A percentile compares a stretch with the other conserved stretches of the same genome.
These are phyloP conservation scores for Penicillium riverlandense DNA, from an alignment of 495 filamentous ascomycete genomes.

Conservation along the genomic window DNA sequence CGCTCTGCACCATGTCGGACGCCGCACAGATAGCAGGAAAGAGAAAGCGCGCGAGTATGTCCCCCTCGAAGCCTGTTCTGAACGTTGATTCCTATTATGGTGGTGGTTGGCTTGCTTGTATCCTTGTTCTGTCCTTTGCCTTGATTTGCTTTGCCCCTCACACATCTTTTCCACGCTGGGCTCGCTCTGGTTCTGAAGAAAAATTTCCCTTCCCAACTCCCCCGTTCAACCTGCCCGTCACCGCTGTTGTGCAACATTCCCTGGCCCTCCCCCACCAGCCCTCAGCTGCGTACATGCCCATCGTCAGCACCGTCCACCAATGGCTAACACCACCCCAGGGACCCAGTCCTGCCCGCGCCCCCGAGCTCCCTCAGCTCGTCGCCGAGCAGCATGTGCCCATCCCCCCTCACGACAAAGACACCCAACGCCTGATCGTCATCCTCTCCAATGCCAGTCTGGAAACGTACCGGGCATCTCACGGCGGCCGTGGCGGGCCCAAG, in stretches of 20 bases:
- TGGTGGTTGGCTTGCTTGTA: no score
- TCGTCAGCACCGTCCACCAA: no score
- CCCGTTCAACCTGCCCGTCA: neutral
- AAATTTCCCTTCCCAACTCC: no score
- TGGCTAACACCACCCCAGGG: conserved; percentile 30
- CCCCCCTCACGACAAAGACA: conserved; percentile 75
- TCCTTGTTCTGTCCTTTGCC: no score
- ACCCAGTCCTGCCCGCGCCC: conserved; percentile 94
- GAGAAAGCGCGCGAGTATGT: conserved; percentile 45
- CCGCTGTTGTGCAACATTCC: neutral
- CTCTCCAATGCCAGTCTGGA: conserved; percentile 96
- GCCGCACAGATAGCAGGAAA: conserved; percentile 36
- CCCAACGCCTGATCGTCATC: conserved; percentile 86
- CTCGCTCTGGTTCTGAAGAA: no score
- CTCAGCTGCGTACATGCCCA: no score
- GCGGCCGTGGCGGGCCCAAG: conserved; percentile 57
- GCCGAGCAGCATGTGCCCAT: conserved; percentile 90
- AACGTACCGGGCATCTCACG: conserved; percentile 82
- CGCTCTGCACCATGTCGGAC: conserved; percentile 25
- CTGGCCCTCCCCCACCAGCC: neutral
- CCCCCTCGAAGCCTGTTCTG: neutral
- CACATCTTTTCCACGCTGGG: no score
- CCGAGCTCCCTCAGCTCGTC: conserved; percentile 79
- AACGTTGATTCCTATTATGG: neutral
- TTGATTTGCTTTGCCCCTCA: no score